Percentiles rank a stretch among this genome's conserved stretches.
phyloP scores from a whole-genome alignment of 108 stramenopile species.

The Cyclotella kingstonii region DNA sequence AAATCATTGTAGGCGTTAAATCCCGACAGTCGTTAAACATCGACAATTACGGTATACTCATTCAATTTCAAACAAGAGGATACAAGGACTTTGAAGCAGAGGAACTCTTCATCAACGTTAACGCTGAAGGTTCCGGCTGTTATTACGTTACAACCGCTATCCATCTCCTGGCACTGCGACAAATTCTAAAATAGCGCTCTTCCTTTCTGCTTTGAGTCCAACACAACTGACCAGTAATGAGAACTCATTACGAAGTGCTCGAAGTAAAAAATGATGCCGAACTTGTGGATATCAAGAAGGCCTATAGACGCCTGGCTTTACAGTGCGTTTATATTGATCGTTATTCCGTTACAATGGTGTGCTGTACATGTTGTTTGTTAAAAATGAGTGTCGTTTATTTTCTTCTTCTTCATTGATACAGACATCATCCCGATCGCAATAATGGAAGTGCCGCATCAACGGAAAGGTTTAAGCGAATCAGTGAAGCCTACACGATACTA shows the following conservation, averaged over 20 bases:
- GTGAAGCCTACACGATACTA: conserved; percentile 59
- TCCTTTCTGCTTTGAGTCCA: no score
- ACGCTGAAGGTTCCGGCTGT: no score
- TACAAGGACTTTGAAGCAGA: no score
- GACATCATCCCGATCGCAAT: conserved; percentile 54
- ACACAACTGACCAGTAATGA: no score
- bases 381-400: not conserved
- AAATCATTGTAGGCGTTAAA: no score
- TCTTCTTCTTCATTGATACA: not conserved
- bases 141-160: no score
- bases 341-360: not conserved
- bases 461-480: conserved; percentile 50
- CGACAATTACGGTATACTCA: no score
- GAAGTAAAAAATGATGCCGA: conserved; percentile 64
- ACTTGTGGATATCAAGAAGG: conserved; percentile 82
- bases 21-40: no score
- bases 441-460: conserved; percentile 34
- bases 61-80: no score
- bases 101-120: no score
- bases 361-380: not conserved
- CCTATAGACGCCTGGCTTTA: conserved; percentile 66
- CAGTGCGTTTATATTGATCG: conserved; percentile 8
- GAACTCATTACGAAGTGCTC: conserved; percentile 71
- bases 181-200: no score
- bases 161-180: no score